These are phyloP conservation scores for Cenchrus americanus DNA, from an alignment of 176 grass and related monocot species.

Conservation along the genomic window DNA sequence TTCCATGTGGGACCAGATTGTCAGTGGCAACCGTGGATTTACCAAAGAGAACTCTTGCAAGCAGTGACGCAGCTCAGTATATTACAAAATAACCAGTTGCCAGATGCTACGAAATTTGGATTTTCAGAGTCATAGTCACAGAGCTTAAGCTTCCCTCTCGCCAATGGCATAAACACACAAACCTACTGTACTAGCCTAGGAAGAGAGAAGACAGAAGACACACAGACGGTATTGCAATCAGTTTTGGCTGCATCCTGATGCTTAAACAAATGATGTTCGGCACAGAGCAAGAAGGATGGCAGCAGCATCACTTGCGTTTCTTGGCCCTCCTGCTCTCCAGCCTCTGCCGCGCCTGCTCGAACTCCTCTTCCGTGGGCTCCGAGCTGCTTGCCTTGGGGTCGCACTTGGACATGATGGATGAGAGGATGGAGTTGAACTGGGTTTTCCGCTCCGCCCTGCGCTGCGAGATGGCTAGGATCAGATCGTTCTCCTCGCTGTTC, in stretches of 20 bases:
- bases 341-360: conserved; percentile 64
- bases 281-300: neutral
- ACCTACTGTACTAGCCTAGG: neutral
- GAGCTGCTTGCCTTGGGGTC: conserved; percentile 51
- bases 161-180: neutral
- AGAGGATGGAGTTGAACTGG: conserved; percentile 75
- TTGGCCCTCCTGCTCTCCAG: conserved; percentile 63
- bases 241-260: neutral
- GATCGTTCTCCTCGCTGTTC: conserved; percentile 58
- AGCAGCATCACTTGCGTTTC: conserved; percentile 40
- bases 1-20: neutral
- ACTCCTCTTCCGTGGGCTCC: conserved; percentile 89
- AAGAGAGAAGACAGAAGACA: neutral
- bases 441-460: conserved; percentile 66
- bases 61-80: neutral
- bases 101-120: neutral
- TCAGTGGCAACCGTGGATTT: neutral
- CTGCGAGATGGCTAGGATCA: conserved; percentile 68
- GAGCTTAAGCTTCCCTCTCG: neutral
- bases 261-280: neutral
- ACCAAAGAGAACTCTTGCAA: neutral
- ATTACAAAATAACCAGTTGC: neutral
- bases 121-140: neutral
- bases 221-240: too few species aligned
- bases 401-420: conserved; percentile 76